These are phyloP conservation scores for Talaromyces thailandensis DNA, from an alignment of 495 filamentous ascomycete species.

Conservation along the genomic window DNA sequence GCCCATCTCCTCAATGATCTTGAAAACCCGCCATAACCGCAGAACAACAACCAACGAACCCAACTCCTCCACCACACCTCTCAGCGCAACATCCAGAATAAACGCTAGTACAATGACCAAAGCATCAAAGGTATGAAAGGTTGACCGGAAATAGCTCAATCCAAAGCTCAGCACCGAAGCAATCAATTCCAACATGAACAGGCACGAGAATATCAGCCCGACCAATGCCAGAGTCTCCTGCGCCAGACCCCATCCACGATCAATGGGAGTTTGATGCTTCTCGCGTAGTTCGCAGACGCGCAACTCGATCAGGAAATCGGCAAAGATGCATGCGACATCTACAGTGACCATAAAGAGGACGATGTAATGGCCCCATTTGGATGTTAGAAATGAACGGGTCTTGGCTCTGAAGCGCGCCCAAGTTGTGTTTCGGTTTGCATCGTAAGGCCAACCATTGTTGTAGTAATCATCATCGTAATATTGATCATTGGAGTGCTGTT, in stretches of 20 bases:
- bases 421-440: background rate
- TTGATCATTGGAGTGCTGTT: background rate
- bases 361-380: conserved; percentile 48
- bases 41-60: conserved; percentile 54
- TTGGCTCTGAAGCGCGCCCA: conserved; percentile 11
- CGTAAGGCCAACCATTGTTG: background rate
- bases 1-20: conserved; percentile 56
- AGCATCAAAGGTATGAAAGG: conserved; percentile 57
- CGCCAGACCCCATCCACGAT: conserved; percentile 17
- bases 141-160: conserved; percentile 44
- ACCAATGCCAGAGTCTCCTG: conserved; percentile 31
- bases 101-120: conserved; percentile 52
- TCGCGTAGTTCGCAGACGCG: conserved; percentile 46
- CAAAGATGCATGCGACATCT: conserved; percentile 50
- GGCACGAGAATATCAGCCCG: conserved; percentile 44
- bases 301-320: conserved; percentile 53
- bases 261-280: conserved; percentile 2
- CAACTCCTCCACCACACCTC: conserved; percentile 49
- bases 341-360: conserved; percentile 46
- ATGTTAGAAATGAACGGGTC: conserved; percentile 34
- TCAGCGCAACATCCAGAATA: conserved; percentile 46
- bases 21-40: conserved; percentile 59
- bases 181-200: conserved; percentile 53
- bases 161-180: conserved; percentile 50
- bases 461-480: background rate